These are phyloP conservation scores for Coccomyxa sp. DNA, from an alignment of 139 green algal species.

Conservation along the genomic window DNA sequence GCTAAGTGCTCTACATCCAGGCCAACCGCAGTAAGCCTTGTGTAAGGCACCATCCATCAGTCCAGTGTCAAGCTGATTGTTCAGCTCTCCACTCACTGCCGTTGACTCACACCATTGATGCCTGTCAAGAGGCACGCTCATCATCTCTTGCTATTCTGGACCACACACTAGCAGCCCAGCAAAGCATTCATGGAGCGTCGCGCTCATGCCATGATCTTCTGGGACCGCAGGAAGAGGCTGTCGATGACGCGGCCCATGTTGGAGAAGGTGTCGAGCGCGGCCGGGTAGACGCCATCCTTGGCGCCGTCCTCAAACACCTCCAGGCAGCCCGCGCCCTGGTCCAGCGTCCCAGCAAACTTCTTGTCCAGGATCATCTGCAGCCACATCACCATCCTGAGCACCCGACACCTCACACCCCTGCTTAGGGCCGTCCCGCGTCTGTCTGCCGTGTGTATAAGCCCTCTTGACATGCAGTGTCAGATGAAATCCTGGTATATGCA, in stretches of 20 bases:
- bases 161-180: too few relatives aligned
- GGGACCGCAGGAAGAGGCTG: constrained; percentile 63
- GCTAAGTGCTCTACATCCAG: too few relatives aligned
- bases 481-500: background rate
- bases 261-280: constrained; percentile 74
- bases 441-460: background rate
- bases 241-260: constrained; percentile 88
- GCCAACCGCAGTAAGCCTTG: too few relatives aligned
- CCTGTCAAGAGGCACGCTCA: too few relatives aligned
- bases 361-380: constrained; percentile 98
- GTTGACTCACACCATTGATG: too few relatives aligned
- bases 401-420: background rate
- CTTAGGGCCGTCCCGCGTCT: too few relatives aligned
- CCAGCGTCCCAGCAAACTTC: constrained; percentile 88
- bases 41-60: too few relatives aligned
- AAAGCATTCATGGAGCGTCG: too few relatives aligned
- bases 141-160: too few relatives aligned
- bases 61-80: too few relatives aligned
- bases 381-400: background rate
- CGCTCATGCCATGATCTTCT: constrained; percentile 58
- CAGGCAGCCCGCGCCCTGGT: constrained; percentile 88
- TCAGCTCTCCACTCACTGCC: too few relatives aligned
- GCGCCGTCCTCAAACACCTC: constrained; percentile 80
- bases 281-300: constrained; percentile 72
- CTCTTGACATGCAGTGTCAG: background rate